phyloP scores from a whole-genome alignment of 1,284 basidiomycete genomes.

The Tausonia pullulans region DNA sequence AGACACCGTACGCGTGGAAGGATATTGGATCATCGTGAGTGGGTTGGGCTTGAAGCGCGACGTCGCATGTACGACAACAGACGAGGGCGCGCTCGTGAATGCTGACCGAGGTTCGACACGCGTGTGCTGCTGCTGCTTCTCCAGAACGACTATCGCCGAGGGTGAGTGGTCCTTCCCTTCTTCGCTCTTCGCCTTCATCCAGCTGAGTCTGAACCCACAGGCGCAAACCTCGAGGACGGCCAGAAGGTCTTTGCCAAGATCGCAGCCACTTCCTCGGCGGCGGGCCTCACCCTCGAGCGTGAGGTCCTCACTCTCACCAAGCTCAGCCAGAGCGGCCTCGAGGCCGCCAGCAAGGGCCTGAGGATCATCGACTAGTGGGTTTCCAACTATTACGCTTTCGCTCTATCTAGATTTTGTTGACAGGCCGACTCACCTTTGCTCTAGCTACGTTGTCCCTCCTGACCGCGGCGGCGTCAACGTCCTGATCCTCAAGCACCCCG shows the following conservation, averaged over 20 bases:
- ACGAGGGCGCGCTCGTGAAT: too few species aligned
- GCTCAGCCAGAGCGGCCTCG: not conserved
- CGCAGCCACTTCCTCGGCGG: constrained; percentile 54
- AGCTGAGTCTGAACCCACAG: too few species aligned
- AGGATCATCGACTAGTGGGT: constrained; percentile 8
- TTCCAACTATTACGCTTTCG: not conserved
- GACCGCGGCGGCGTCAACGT: constrained; percentile 54
- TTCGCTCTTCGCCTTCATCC: too few species aligned
- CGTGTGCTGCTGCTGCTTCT: too few species aligned
- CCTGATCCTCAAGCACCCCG: constrained; percentile 52
- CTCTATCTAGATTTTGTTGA: not conserved
- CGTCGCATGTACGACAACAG: too few species aligned
- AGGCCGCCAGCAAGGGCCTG: not conserved
- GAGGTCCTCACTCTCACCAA: constrained; percentile 42
- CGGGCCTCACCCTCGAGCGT: constrained; percentile 54
- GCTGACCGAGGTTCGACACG: too few species aligned
- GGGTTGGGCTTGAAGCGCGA: too few species aligned
- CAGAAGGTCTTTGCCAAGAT: constrained; percentile 51
- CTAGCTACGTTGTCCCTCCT: constrained; percentile 49
- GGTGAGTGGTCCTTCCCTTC: too few species aligned
- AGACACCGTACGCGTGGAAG: too few species aligned
- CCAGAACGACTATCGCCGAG: too few species aligned
- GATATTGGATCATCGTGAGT: too few species aligned
- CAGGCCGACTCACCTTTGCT: not conserved
- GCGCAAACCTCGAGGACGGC: too few species aligned